Percentiles rank a stretch among this genome's conserved stretches.
Evolutionary conservation across 306 rosid species (phyloP).

Genomic region (Sicyos edulis): DNA sequence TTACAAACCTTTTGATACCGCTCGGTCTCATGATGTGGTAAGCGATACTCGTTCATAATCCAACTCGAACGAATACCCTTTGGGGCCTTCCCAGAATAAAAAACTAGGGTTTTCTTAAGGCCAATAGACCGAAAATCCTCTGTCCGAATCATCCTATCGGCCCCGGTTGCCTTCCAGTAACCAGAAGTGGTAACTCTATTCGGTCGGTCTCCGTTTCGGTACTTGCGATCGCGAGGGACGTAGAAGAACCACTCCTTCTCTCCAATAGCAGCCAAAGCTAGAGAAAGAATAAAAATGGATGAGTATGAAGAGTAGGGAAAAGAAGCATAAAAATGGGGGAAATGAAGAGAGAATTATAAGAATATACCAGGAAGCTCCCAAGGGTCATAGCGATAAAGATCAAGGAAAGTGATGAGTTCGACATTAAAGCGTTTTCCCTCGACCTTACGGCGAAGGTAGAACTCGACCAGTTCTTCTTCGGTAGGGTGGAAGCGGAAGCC

Average conservation of each 20-base stretch:
- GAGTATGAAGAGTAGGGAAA: not conserved
- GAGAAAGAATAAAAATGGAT: not conserved
- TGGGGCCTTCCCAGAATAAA: slow-evolving; percentile 95
- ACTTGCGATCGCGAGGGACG: slow-evolving; percentile 88
- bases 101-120: slow-evolving; percentile 99
- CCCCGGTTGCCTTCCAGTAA: slow-evolving; percentile 98
- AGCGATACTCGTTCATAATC: slow-evolving; percentile 98
- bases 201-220: slow-evolving; percentile 86
- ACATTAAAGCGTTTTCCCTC: slow-evolving; percentile 99
- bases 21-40: slow-evolving; percentile 95
- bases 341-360: not conserved
- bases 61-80: slow-evolving; percentile 92
- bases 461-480: slow-evolving; percentile 90
- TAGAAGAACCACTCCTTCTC: slow-evolving; percentile 99
- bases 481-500: slow-evolving; percentile 98
- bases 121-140: slow-evolving; percentile 81
- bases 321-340: no score
- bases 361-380: slow-evolving; percentile 95
- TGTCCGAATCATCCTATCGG: slow-evolving; percentile 78
- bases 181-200: slow-evolving; percentile 93
- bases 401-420: slow-evolving; percentile 95
- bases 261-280: slow-evolving; percentile 93
- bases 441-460: slow-evolving; percentile 99
- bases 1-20: slow-evolving; percentile 74
- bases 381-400: slow-evolving; percentile 99